phyloP scores from a whole-genome alignment of 306 rosid genomes.

The Trifolium pratense region DNA sequence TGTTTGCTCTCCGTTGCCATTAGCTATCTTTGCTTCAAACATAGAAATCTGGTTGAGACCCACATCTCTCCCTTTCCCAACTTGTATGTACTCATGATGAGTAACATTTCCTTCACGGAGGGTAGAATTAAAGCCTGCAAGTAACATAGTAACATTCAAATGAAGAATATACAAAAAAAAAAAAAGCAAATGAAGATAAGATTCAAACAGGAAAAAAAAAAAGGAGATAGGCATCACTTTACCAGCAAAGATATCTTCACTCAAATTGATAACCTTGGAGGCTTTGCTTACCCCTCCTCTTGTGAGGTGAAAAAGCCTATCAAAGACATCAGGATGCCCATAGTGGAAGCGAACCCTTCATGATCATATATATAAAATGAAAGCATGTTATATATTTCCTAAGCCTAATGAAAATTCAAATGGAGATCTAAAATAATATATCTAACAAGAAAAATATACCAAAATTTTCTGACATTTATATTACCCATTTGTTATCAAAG shows the following conservation, averaged over 20 bases:
- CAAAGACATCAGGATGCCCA: constrained; percentile 99
- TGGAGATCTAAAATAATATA: constrained; percentile 14
- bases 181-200: constrained; percentile 5
- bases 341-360: constrained; percentile 96
- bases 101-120: constrained; percentile 98
- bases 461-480: not conserved
- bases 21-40: constrained; percentile 98
- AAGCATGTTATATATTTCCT: constrained; percentile 1
- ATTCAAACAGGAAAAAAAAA: not conserved
- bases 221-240: constrained; percentile 34
- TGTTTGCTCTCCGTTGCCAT: constrained; percentile 98
- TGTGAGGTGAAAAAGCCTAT: constrained; percentile 93
- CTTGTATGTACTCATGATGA: constrained; percentile 98
- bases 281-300: constrained; percentile 99
- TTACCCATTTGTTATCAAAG: not conserved
- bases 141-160: constrained; percentile 22
- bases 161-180: constrained; percentile 2
- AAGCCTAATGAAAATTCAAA: constrained; percentile 12
- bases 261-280: constrained; percentile 93
- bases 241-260: constrained; percentile 99
- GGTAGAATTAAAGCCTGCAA: constrained; percentile 92
- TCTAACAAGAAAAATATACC: constrained; percentile 7
- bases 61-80: constrained; percentile 97
- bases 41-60: constrained; percentile 99
- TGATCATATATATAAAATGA: constrained; percentile 40